Base-by-base conservation (phyloP, 257 asterid genomes). In the Pogostemon cablin region DNA sequence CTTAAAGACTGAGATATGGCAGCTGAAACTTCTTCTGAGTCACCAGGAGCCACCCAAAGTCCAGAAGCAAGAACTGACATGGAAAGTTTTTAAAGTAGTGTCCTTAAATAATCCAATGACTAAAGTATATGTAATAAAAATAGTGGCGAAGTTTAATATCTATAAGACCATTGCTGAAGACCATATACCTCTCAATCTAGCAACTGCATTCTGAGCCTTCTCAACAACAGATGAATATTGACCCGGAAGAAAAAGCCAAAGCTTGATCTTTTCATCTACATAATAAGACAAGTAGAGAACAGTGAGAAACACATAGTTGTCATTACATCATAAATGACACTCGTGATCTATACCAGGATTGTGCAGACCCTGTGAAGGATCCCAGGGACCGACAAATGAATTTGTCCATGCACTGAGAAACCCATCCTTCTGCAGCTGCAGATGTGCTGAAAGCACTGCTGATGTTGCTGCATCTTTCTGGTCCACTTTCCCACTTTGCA, bases 381-480 rank as follows among this genome's bases (percentile, higher is more conserved):
- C 99, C 99, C 99, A 95, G 42, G 99, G 98, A 75, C 98, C 98
- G 47, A 95, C 96, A 81, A 95, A 95, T 62, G 95, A 91, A 83
- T 95, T 95, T 68, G 96, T 95, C 99, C 99, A 91, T 56, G 98
- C 64, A 69, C 98, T 89, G 77, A 95, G 96, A 81, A 91, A 86
- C 62, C 96, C 95, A 75, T 91, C 98, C 80, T 84, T 86, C 83
- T 91, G 99, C 83, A 95, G 85, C 82, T 86, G 97, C 61, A 89
- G 76, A 76, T 89, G 98, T 38, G 96, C 91, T 40, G 95, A 88
- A 78, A 91, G 91, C 79, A 95, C 93, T 40, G 84, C 85, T 47
- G 67, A 74, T 15, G 92, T 84, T 44, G 92, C 92, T 66, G 87
- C 92, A 73, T 91, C 98, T 85, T 85, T 88, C 72, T 77, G 86